phyloP scores from a whole-genome alignment of 2,329 filamentous ascomycete species.

The Dothistroma pini region DNA sequence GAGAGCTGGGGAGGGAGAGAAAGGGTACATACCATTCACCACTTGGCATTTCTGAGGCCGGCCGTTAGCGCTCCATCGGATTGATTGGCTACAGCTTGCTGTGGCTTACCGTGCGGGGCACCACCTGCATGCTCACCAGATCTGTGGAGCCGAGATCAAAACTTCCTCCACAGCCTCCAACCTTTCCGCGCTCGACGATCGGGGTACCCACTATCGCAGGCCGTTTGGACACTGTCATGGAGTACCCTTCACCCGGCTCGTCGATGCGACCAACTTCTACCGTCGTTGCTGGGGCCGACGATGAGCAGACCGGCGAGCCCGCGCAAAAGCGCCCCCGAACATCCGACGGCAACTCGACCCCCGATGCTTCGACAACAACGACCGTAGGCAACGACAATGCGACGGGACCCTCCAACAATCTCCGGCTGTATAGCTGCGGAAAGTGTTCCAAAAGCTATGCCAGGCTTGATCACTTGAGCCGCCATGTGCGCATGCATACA shows the following conservation, averaged over 20 bases:
- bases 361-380: constrained; percentile 1
- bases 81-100: no score
- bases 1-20: no score
- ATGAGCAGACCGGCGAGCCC: constrained; percentile 19
- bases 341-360: constrained; percentile 7
- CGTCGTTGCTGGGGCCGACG: neutral
- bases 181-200: neutral
- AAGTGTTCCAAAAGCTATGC: constrained; percentile 52
- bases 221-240: neutral
- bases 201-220: neutral
- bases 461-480: constrained; percentile 51
- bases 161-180: neutral
- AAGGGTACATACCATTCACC: no score
- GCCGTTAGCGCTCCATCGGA: no score
- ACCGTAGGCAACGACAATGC: constrained; percentile 1
- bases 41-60: no score
- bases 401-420: neutral
- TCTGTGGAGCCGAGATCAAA: neutral
- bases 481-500: constrained; percentile 50
- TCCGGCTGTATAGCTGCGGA: constrained; percentile 47
- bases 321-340: constrained; percentile 21
- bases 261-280: neutral
- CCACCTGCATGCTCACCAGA: neutral
- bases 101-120: neutral
- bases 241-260: neutral